These are phyloP conservation scores for Myriosclerotinia scirpicola DNA, from an alignment of 2,329 filamentous ascomycete species.

Conservation along the genomic window DNA sequence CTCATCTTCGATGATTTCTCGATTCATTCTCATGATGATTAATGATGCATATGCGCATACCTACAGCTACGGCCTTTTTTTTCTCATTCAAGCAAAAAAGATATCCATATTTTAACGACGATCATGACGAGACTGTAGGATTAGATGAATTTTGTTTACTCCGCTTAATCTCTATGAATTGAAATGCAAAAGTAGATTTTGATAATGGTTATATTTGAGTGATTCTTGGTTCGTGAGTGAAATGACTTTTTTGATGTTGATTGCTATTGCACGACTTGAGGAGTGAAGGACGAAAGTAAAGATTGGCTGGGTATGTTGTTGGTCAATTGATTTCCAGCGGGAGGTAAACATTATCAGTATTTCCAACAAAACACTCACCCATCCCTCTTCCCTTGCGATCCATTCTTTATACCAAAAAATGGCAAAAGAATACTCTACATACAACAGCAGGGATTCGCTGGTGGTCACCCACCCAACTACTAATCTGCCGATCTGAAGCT, in stretches of 20 bases:
- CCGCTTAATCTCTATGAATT: slow-evolving; percentile 9
- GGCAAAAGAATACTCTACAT: no score
- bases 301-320: no score
- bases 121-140: slow-evolving; percentile 18
- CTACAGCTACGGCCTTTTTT: slow-evolving; percentile 1
- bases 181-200: slow-evolving; percentile 1
- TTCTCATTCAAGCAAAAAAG: neutral
- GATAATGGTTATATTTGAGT: neutral
- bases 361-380: no score
- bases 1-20: neutral
- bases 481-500: no score
- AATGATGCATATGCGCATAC: slow-evolving; percentile 14
- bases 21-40: slow-evolving; percentile 15
- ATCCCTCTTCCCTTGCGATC: no score
- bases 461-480: no score
- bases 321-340: no score
- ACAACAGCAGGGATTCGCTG: no score
- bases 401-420: no score
- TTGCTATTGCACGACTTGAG: no score
- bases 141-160: slow-evolving; percentile 12
- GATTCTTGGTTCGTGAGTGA: neutral
- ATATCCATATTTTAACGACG: slow-evolving; percentile 22
- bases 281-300: no score
- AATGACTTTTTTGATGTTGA: neutral
- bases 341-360: no score